Evolutionary conservation across 495 filamentous ascomycete species (phyloP).

Genomic region (Aspergillus nanangensis): DNA sequence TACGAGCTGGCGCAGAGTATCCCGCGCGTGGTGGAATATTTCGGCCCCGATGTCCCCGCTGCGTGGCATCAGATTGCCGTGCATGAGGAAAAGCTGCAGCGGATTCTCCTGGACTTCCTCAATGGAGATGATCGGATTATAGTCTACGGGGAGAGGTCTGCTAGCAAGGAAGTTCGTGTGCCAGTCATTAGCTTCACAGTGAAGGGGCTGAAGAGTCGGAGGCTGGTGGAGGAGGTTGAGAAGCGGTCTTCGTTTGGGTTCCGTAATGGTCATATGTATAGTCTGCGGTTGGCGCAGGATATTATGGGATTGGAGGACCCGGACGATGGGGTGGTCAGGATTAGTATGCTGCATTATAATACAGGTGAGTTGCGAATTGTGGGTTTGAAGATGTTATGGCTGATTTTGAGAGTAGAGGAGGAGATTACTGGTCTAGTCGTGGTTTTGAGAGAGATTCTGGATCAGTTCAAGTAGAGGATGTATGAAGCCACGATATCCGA

Average conservation of each 20-base stretch:
- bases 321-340: conserved; percentile 61
- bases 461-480: too few species aligned
- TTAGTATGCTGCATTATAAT: conserved; percentile 74
- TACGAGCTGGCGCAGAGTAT: conserved; percentile 64
- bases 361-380: conserved; percentile 46
- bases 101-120: conserved; percentile 53
- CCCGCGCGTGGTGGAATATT: conserved; percentile 52
- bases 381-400: neutral
- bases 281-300: conserved; percentile 54
- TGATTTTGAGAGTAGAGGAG: conserved; percentile 39
- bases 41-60: conserved; percentile 29
- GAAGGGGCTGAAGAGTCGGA: conserved; percentile 47
- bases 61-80: conserved; percentile 48
- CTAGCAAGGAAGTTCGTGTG: conserved; percentile 44
- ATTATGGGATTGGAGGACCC: conserved; percentile 48
- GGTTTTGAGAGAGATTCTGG: conserved; percentile 38
- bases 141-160: conserved; percentile 51
- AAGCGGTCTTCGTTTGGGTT: conserved; percentile 50
- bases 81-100: conserved; percentile 60
- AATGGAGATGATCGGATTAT: conserved; percentile 39
- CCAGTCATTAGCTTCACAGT: conserved; percentile 65
- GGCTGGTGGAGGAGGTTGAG: conserved; percentile 61
- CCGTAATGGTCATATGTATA: conserved; percentile 67
- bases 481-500: too few species aligned
- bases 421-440: conserved; percentile 50